Base-by-base conservation (phyloP, 352 stramenopile species). In the Globisporangium nodosum region DNA sequence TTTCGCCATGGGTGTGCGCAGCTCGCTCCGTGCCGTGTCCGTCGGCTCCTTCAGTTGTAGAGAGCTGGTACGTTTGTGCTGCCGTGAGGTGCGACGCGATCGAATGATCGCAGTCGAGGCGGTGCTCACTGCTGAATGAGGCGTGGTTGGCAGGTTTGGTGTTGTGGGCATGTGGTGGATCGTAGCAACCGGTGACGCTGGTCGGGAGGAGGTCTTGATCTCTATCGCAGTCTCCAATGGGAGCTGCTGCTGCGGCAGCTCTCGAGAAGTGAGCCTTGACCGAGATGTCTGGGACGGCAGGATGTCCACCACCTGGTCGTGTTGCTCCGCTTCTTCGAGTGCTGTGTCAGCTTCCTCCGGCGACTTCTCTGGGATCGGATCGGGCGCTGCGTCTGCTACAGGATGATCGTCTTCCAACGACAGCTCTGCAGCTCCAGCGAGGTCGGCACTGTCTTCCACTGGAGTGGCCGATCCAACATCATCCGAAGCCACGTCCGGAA, bases 1-100 rank as follows among this genome's bases (percentile, higher is more conserved):
- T 30, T 56, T 65, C 3, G 78, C 72, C 3, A 88, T 31, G 18
- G 74, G 73, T 6, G 49, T 53, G 3, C 59, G 72, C 6, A 47
- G 30, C 20, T 58, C 58, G 15, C 40, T 52, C 8, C 51, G 49
- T 2, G 49, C 45, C 20, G 42, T 58, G 49, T 40, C 47, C 24
- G 9, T 56, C 56, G n/a, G 55, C 18, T 74, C 61, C 43, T 70
- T 77, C 43, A 30, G 18, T n/a, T 60, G 70, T 1, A 49, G 18
- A 6, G 37, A 69, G 43, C 53, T 68, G 18, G 61, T 52, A 0
- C 70, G 65, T 35, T 81, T 80, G 7, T 58, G 39, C 1, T 50
- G 56, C 3, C 73, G 62, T 30, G 70, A 61, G 48, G 72, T 52
- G 1, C 65, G 68, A 12, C 73, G 74, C 13, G 70, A 65, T 6